Base-by-base conservation (phyloP, 371 early-diverging fungal species). In the Lichtheimia corymbifera region DNA sequence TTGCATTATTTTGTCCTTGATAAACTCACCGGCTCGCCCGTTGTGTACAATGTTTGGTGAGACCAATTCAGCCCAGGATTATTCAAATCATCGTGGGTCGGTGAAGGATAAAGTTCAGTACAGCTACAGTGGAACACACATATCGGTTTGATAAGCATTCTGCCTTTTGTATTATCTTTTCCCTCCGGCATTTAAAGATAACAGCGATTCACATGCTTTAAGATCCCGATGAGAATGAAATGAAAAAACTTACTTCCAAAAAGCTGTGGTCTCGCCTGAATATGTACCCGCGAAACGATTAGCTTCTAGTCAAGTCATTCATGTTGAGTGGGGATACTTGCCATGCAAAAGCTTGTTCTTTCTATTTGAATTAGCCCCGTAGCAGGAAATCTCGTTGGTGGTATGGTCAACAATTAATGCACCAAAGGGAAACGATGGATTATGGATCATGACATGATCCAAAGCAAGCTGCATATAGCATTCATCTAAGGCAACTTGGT, bases 71-170 rank as follows among this genome's bases (percentile, higher is more conserved):
- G 42, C 14, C 72, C 75, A 20, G 75, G 75, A 12, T 71, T 51
- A 14, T 50, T 30, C 68, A 70, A 59, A 52, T 72, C 75, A 40
- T 70, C 58, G 28, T 67, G 55, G 6, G 69, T 72, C 20, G 68
- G 70, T 2, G 75, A 75, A 6, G 75, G 72, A 58, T 70, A 75
- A 28, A 75, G 50, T 41, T 72, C 72, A 9, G 75, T 72, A 44
- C 72, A 72, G 47, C 75, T 74, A 56, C 50, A 55, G 25, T 35
- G 35, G 35, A 35, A 35, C 17, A 25, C 50, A 57, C 50, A 57
- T 63, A 63, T 63, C 63, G 51, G 45, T 57, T 7, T 51, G 63
- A 63, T 61, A 61, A 61, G 62, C 12, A 12, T 9, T 13, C 3
- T 25, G 11, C 35, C 9, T 35, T 35, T 9, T 35, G 35, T 6